A percentile compares a stretch with the other conserved stretches of the same genome.
These are phyloP conservation scores for Mortierella sp. DNA, from an alignment of 371 early-diverging fungal species.

Conservation along the genomic window DNA sequence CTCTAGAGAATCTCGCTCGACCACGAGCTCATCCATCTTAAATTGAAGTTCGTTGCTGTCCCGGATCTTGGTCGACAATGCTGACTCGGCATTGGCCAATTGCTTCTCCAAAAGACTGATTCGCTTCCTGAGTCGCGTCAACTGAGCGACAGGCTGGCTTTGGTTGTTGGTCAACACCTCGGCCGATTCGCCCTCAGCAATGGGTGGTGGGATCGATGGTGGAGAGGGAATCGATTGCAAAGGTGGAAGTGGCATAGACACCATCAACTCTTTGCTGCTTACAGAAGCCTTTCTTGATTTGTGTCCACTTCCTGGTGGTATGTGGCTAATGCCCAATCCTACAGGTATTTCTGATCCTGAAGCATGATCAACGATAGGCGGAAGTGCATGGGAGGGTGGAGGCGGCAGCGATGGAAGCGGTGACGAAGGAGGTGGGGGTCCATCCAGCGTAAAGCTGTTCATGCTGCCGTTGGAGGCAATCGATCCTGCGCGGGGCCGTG, in stretches of 20 bases:
- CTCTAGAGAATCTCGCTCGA: slow-evolving; percentile 20
- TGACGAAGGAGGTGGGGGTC: slow-evolving; percentile 44
- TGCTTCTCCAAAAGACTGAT: slow-evolving; percentile 25
- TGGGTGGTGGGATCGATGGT: background rate
- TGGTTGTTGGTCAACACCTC: too few relatives aligned
- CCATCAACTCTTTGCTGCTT: slow-evolving; percentile 1
- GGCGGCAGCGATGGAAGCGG: slow-evolving; percentile 45
- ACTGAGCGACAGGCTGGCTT: background rate
- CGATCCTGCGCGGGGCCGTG: slow-evolving; percentile 40
- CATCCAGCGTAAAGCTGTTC: slow-evolving; percentile 26
- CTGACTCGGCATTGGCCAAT: slow-evolving; percentile 20
- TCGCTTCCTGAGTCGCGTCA: slow-evolving; percentile 21
- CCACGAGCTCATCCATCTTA: slow-evolving; percentile 15
- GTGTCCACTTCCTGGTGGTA: too few relatives aligned
- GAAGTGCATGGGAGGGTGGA: slow-evolving; percentile 5
- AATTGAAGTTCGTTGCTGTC: slow-evolving; percentile 20
- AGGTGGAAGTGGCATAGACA: background rate
- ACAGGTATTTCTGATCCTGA: too few relatives aligned
- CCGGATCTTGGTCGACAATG: slow-evolving; percentile 17
- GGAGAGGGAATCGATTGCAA: background rate
- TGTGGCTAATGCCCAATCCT: too few relatives aligned
- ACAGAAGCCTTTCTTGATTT: background rate
- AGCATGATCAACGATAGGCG: background rate
- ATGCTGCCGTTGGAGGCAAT: slow-evolving; percentile 24
- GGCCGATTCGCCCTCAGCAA: background rate